These are phyloP conservation scores for Alternaria angustiovoidea DNA, from an alignment of 2,329 filamentous ascomycete species.

Conservation along the genomic window DNA sequence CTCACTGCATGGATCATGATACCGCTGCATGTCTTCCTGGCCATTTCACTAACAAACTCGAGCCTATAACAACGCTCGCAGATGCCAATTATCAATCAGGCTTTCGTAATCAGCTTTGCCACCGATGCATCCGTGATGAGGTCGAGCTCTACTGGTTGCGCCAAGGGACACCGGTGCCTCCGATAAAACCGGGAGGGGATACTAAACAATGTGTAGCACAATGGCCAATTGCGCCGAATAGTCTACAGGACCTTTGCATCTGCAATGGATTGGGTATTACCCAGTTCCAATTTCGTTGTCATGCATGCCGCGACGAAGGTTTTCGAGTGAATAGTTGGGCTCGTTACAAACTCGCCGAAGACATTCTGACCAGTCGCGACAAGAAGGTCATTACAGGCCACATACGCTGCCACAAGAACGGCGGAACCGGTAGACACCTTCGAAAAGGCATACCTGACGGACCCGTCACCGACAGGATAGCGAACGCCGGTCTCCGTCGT, in stretches of 20 bases:
- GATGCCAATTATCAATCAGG: not conserved
- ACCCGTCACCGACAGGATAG: not conserved
- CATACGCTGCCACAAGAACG: not conserved
- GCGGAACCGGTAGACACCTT: not conserved
- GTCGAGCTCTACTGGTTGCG: constrained; percentile 11
- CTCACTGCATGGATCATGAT: not conserved
- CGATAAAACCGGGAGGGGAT: not conserved
- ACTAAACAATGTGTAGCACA: not conserved
- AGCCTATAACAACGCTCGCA: not conserved
- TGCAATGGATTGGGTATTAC: not conserved
- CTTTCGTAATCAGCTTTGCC: constrained; percentile 3
- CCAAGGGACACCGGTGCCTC: not conserved
- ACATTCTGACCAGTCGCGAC: not conserved
- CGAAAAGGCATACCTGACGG: not conserved
- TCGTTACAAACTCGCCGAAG: not conserved
- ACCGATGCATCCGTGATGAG: constrained; percentile 4
- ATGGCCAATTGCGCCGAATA: not conserved
- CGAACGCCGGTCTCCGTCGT: not conserved
- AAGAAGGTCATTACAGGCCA: not conserved
- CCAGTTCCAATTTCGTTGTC: not conserved
- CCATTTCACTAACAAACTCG: not conserved
- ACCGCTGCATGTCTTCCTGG: not conserved
- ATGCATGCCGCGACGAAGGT: not conserved
- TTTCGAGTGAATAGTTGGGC: not conserved
- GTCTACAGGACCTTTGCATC: not conserved